Evolutionary conservation across 768 basidiomycete genomes (phyloP).

Genomic region (Strobilomyces confusus): DNA sequence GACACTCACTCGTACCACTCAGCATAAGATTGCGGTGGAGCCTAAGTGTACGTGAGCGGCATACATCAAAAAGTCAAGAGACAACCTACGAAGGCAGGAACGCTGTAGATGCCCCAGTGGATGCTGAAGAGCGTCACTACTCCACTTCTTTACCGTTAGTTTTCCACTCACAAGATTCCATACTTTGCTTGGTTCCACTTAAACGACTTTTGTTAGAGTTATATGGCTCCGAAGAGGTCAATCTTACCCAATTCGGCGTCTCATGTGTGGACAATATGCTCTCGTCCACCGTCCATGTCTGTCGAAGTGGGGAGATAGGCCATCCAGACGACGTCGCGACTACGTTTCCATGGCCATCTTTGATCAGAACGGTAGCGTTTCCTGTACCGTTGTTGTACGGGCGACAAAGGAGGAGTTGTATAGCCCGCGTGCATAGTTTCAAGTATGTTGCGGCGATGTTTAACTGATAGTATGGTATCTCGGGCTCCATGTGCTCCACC

Average conservation of each 20-base stretch:
- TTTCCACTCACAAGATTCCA: constrained; percentile 47
- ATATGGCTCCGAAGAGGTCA: background rate
- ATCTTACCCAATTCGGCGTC: constrained; percentile 49
- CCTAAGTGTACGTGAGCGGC: constrained; percentile 26
- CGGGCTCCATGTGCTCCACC: constrained; percentile 61
- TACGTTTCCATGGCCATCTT: constrained; percentile 31
- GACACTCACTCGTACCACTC: constrained; percentile 54
- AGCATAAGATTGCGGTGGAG: constrained; percentile 38
- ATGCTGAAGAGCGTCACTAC: constrained; percentile 30
- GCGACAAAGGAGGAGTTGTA: constrained; percentile 5
- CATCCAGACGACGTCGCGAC: constrained; percentile 38
- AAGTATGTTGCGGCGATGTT: constrained; percentile 74
- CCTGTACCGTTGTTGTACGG: constrained; percentile 26
- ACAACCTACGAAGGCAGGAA: constrained; percentile 38
- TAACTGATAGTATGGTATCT: constrained; percentile 71
- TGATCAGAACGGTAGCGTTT: constrained; percentile 32
- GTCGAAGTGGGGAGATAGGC: constrained; percentile 35
- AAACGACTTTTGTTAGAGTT: background rate
- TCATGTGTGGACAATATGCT: constrained; percentile 42
- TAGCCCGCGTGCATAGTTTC: constrained; percentile 61
- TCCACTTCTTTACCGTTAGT: background rate
- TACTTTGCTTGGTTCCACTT: constrained; percentile 53
- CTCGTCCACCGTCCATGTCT: constrained; percentile 38
- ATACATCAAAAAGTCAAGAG: background rate
- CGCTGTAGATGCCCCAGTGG: constrained; percentile 48